phyloP scores from a whole-genome alignment of 2,329 filamentous ascomycete species.

The Cladophialophora psammophila region DNA sequence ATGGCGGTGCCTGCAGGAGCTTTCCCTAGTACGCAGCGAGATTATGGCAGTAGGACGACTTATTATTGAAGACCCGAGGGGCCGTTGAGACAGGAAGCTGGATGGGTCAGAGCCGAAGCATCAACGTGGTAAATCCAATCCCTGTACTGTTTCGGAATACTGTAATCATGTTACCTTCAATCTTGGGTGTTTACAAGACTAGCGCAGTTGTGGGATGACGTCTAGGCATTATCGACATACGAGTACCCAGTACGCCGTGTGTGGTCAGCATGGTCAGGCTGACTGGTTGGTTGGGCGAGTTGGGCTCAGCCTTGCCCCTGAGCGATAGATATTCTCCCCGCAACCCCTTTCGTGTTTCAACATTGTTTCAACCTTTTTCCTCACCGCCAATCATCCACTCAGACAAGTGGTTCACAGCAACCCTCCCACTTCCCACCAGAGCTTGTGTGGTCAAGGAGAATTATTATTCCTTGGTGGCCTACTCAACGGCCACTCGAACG shows the following conservation, averaged over 20 bases:
- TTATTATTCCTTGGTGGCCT: slow-evolving; percentile 7
- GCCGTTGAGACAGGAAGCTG: background rate
- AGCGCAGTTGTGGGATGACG: background rate
- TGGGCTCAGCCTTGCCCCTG: background rate
- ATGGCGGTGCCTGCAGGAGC: slow-evolving; percentile 43
- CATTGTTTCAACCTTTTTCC: slow-evolving; percentile 19
- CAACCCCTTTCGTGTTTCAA: slow-evolving; percentile 23
- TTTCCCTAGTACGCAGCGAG: slow-evolving; percentile 44
- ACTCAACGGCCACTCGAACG: slow-evolving; percentile 11
- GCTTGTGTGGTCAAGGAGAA: background rate
- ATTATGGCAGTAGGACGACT: slow-evolving; percentile 30
- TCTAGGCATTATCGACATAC: background rate
- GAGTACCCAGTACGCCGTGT: background rate
- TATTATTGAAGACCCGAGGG: slow-evolving; percentile 26
- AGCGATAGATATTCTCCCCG: background rate
- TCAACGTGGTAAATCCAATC: background rate
- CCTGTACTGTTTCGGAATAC: background rate
- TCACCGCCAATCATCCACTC: slow-evolving; percentile 15
- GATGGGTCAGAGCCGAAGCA: background rate
- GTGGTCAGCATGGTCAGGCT: background rate
- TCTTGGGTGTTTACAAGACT: background rate
- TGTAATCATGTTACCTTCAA: background rate
- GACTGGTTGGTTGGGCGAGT: background rate
- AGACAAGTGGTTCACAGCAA: background rate
- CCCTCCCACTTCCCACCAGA: background rate